A percentile compares a stretch with the other conserved stretches of the same genome.
Evolutionary conservation across 371 early-diverging fungal species (phyloP).

Genomic region (Polyrhizophydium stewartii): DNA sequence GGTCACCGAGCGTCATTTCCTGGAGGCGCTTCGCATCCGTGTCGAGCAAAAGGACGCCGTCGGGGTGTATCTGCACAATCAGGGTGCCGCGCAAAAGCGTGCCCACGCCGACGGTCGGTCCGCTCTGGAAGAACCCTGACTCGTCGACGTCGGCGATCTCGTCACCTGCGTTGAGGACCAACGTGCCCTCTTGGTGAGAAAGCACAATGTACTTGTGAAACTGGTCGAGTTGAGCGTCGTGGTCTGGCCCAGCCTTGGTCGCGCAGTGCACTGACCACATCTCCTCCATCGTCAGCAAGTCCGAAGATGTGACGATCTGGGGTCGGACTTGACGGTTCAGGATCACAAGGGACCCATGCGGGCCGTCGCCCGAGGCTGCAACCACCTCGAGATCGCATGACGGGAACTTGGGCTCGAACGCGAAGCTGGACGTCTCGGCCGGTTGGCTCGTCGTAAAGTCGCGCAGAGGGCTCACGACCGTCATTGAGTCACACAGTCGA

Average conservation of each 20-base stretch:
- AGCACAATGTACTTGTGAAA: conserved; percentile 39
- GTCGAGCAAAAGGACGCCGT: conserved; percentile 66
- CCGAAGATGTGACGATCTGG: conserved; percentile 52
- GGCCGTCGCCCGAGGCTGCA: conserved; percentile 71
- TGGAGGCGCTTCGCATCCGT: conserved; percentile 59
- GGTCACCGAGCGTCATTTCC: conserved; percentile 56
- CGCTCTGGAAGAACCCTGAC: conserved; percentile 69
- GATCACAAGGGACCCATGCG: conserved; percentile 70
- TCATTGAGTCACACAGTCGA: conserved; percentile 70
- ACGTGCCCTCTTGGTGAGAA: neutral
- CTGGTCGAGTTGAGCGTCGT: conserved; percentile 15
- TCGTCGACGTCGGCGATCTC: conserved; percentile 77
- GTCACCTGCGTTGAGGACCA: conserved; percentile 76
- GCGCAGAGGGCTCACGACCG: conserved; percentile 75
- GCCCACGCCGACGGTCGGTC: conserved; percentile 73
- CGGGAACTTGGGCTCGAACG: conserved; percentile 10
- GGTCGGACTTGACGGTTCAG: conserved; percentile 78
- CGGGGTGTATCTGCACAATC: conserved; percentile 77
- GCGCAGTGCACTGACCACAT: conserved; percentile 31
- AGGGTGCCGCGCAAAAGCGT: conserved; percentile 56
- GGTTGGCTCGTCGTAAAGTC: conserved; percentile 73
- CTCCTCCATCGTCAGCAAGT: conserved; percentile 25
- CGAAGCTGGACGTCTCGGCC: conserved; percentile 10
- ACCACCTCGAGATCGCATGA: conserved; percentile 65
- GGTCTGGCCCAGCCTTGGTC: conserved; percentile 26